Percentiles rank a stretch among this genome's conserved stretches.
Evolutionary conservation across 2,329 filamentous ascomycete species (phyloP).

Genomic region (Diaporthe sp.): DNA sequence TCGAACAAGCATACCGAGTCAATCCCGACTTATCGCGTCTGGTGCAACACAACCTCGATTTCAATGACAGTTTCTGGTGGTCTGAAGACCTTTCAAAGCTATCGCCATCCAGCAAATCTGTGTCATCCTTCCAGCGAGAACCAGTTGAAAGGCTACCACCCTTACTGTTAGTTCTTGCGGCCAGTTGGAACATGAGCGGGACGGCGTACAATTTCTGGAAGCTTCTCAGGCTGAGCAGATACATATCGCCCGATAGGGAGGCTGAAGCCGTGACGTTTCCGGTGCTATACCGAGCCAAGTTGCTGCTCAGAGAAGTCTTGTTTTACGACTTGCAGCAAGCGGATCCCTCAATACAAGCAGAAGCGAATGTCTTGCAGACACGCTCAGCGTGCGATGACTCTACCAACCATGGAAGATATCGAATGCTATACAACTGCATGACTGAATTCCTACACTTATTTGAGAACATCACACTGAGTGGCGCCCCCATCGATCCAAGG

Average conservation of each 20-base stretch:
- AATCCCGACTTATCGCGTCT: slow-evolving; percentile 52
- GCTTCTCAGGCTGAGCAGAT: slow-evolving; percentile 61
- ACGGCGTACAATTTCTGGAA: slow-evolving; percentile 64
- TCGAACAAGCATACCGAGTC: slow-evolving; percentile 58
- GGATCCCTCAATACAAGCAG: slow-evolving; percentile 55
- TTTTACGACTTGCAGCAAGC: slow-evolving; percentile 64
- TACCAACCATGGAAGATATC: slow-evolving; percentile 58
- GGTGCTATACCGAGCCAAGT: slow-evolving; percentile 63
- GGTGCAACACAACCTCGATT: slow-evolving; percentile 60
- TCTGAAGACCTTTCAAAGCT: slow-evolving; percentile 59
- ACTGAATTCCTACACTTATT: slow-evolving; percentile 63
- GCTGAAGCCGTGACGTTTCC: slow-evolving; percentile 61
- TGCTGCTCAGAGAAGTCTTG: slow-evolving; percentile 64
- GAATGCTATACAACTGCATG: slow-evolving; percentile 61
- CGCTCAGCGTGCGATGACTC: slow-evolving; percentile 53
- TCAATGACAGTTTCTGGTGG: slow-evolving; percentile 69
- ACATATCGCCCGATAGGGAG: slow-evolving; percentile 59
- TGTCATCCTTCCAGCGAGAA: slow-evolving; percentile 52
- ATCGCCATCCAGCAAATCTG: slow-evolving; percentile 50
- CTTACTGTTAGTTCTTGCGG: slow-evolving; percentile 60
- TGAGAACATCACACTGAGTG: slow-evolving; percentile 55
- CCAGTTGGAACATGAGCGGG: slow-evolving; percentile 61
- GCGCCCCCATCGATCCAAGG: slow-evolving; percentile 51
- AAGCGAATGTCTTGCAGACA: slow-evolving; percentile 46
- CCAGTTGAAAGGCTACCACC: slow-evolving; percentile 57